A percentile compares a stretch with the other conserved stretches of the same genome.
These are phyloP conservation scores for Ogataea nakhonphanomensis DNA, from an alignment of 805 yeast species.

Conservation along the genomic window DNA sequence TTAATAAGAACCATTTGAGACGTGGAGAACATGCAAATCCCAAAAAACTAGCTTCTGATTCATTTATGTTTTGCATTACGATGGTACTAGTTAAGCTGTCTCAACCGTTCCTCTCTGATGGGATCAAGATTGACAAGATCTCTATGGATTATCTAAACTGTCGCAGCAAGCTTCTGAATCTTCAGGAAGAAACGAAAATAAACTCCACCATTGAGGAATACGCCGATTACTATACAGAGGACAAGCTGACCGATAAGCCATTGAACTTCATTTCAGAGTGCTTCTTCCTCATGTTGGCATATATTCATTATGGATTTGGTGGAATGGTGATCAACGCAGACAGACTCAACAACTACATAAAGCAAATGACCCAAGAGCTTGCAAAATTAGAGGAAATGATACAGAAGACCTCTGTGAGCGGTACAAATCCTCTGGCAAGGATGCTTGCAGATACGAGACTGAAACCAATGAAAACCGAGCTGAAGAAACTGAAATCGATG, in stretches of 20 bases:
- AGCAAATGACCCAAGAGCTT: conserved; percentile 51
- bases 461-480: conserved; percentile 32
- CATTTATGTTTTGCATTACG: conserved; percentile 75
- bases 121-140: conserved; percentile 71
- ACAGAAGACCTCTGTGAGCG: conserved; percentile 14
- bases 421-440: conserved; percentile 28
- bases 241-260: conserved; percentile 30
- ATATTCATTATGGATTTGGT: conserved; percentile 84
- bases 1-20: conserved; percentile 83
- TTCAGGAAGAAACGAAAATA: conserved; percentile 78
- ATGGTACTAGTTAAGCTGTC: conserved; percentile 66
- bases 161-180: conserved; percentile 53
- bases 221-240: conserved; percentile 47
- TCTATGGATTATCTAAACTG: conserved; percentile 62
- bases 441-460: conserved; percentile 28
- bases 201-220: conserved; percentile 74
- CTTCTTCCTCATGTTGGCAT: conserved; percentile 74
- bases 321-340: conserved; percentile 63
- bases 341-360: conserved; percentile 47
- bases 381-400: conserved; percentile 45
- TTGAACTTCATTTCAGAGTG: conserved; percentile 87
- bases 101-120: conserved; percentile 71
- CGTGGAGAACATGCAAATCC: conserved; percentile 80
- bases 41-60: conserved; percentile 66
- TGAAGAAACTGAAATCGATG: conserved; percentile 38